phyloP scores from a whole-genome alignment of 2,329 filamentous ascomycete genomes.

The Paecilomyces sp. region DNA sequence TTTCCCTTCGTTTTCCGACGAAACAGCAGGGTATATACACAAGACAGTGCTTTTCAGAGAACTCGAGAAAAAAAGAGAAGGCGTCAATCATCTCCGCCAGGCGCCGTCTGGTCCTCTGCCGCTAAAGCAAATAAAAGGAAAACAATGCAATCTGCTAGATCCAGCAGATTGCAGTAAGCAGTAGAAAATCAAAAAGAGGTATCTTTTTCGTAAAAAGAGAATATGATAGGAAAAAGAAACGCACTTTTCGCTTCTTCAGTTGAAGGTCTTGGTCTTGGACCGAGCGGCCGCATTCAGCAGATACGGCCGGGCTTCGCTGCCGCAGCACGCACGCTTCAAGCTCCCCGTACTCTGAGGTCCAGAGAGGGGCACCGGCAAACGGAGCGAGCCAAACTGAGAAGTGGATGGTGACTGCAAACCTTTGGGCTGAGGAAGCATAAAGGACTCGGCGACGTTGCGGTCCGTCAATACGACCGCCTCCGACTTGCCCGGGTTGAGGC shows the following conservation, averaged over 20 bases:
- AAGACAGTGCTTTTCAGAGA: background rate
- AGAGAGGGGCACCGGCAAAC: conserved; percentile 20
- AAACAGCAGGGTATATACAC: conserved; percentile 22
- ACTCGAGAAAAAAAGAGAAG: background rate
- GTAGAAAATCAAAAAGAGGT: conserved; percentile 9
- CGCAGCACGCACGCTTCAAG: conserved; percentile 36
- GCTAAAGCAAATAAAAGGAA: background rate
- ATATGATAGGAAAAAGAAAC: conserved; percentile 10
- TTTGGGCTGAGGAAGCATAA: conserved; percentile 18
- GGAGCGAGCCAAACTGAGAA: conserved; percentile 13
- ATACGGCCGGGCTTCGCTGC: conserved; percentile 29
- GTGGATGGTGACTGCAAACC: conserved; percentile 8
- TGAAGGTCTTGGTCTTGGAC: conserved; percentile 9
- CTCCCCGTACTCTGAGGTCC: conserved; percentile 19
- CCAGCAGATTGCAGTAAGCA: background rate
- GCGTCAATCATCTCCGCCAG: background rate
- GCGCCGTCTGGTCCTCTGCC: background rate
- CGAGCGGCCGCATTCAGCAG: background rate
- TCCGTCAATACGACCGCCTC: conserved; percentile 24
- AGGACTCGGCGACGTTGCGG: conserved; percentile 22
- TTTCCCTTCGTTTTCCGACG: conserved; percentile 16
- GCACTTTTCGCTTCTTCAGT: conserved; percentile 14
- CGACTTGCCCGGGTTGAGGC: conserved; percentile 14
- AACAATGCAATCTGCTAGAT: background rate
- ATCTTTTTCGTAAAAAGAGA: conserved; percentile 19